These are phyloP conservation scores for Begonia peltatifolia DNA, from an alignment of 306 rosid genomes.

Conservation along the genomic window DNA sequence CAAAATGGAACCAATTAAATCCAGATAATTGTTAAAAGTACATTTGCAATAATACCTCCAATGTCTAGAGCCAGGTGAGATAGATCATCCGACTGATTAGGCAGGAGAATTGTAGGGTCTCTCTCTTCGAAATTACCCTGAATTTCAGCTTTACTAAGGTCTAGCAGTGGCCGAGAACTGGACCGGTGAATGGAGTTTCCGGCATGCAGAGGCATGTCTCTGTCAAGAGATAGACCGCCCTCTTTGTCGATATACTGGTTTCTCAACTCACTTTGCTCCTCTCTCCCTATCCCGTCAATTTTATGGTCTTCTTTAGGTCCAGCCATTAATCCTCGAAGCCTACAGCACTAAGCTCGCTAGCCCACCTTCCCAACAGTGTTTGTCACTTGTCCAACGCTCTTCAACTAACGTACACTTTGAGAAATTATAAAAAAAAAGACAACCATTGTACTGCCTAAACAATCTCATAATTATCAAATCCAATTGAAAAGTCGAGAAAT, in stretches of 20 bases:
- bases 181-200: constrained; percentile 79
- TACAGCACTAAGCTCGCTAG: constrained; percentile 18
- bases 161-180: constrained; percentile 80
- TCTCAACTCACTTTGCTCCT: constrained; percentile 12
- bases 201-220: constrained; percentile 42
- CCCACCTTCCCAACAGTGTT: constrained; percentile 29
- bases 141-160: constrained; percentile 92
- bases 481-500: too few species aligned
- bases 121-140: constrained; percentile 71
- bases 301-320: constrained; percentile 29
- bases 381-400: constrained; percentile 7
- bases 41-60: constrained; percentile 44
- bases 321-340: constrained; percentile 44
- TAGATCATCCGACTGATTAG: constrained; percentile 91
- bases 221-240: constrained; percentile 25
- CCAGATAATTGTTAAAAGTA: constrained; percentile 6
- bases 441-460: constrained; percentile 4
- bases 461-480: too few species aligned
- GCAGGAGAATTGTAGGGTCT: constrained; percentile 79
- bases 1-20: not conserved
- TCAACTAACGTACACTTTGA: not conserved
- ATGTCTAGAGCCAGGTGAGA: constrained; percentile 86
- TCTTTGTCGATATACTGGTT: constrained; percentile 15
- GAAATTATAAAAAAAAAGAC: constrained; percentile 3
- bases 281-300: constrained; percentile 20